These are phyloP conservation scores for Sporothrix inflata DNA, from an alignment of 2,329 filamentous ascomycete species.

Conservation along the genomic window DNA sequence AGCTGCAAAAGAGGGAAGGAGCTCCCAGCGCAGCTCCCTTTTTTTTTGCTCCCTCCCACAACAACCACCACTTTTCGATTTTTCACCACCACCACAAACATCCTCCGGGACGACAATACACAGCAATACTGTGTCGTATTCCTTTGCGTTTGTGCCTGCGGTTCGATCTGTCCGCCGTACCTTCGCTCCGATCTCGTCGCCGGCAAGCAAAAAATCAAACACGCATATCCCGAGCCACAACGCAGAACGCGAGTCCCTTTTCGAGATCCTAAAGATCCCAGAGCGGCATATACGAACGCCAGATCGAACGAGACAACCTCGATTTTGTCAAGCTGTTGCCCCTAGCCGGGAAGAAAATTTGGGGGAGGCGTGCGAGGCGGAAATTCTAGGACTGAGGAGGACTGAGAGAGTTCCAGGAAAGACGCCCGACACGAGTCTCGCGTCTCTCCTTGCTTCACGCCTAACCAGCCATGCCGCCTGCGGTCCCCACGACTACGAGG, in stretches of 20 bases:
- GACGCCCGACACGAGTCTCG: background rate
- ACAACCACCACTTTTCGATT: background rate
- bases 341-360: too few relatives aligned
- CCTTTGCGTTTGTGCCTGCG: background rate
- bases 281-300: background rate
- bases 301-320: background rate
- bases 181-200: background rate
- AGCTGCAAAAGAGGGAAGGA: slow-evolving; percentile 20
- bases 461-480: slow-evolving; percentile 36
- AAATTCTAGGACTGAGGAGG: background rate
- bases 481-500: slow-evolving; percentile 52
- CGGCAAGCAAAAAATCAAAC: slow-evolving; percentile 20
- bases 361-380: slow-evolving; percentile 22
- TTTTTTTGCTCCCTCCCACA: slow-evolving; percentile 3
- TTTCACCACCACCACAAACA: background rate
- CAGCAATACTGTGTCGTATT: background rate
- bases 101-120: background rate
- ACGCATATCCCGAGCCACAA: slow-evolving; percentile 1
- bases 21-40: slow-evolving; percentile 1
- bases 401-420: slow-evolving; percentile 7
- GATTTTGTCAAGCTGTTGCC: background rate
- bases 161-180: background rate
- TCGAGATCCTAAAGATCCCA: background rate
- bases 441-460: background rate
- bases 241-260: background rate